phyloP scores from a whole-genome alignment of 2,329 filamentous ascomycete genomes.

The Ophiostoma australiae region DNA sequence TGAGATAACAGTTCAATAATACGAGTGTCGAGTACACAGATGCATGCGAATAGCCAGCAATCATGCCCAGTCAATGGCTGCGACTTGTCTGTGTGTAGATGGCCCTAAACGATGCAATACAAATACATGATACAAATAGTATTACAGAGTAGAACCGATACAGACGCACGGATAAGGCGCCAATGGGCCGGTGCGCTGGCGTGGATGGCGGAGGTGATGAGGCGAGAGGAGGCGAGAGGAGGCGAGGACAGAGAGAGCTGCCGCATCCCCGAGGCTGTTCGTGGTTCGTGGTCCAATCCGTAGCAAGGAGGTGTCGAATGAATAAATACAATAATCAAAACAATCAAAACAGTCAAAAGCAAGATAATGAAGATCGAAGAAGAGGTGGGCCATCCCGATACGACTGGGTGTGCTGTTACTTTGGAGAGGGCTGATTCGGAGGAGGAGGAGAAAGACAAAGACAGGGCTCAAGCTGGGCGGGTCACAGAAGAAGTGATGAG shows the following conservation, averaged over 20 bases:
- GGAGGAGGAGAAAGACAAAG: not conserved
- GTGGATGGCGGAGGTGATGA: slow-evolving; percentile 2
- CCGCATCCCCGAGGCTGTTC: not conserved
- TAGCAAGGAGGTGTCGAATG: not conserved
- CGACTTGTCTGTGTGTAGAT: not conserved
- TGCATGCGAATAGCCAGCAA: not conserved
- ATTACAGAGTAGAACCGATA: too few relatives aligned
- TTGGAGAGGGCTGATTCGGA: not conserved
- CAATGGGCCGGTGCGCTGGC: not conserved
- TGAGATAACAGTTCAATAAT: not conserved
- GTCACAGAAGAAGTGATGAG: not conserved
- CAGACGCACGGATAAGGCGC: not conserved
- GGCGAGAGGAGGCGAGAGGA: not conserved
- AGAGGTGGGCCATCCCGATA: not conserved
- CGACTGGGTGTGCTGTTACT: not conserved
- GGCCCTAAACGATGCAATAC: not conserved
- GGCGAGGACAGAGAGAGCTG: not conserved
- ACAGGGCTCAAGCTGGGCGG: not conserved
- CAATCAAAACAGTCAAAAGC: too few relatives aligned
- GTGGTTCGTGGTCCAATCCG: not conserved
- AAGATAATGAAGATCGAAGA: not conserved
- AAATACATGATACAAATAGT: not conserved
- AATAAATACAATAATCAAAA: not conserved
- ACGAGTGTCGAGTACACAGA: not conserved
- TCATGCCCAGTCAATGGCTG: not conserved